Evolutionary conservation across 2,329 filamentous ascomycete species (phyloP), one percentile per base, ranked within the genome.

Genomic region (Fusarium kyushuense): DNA sequence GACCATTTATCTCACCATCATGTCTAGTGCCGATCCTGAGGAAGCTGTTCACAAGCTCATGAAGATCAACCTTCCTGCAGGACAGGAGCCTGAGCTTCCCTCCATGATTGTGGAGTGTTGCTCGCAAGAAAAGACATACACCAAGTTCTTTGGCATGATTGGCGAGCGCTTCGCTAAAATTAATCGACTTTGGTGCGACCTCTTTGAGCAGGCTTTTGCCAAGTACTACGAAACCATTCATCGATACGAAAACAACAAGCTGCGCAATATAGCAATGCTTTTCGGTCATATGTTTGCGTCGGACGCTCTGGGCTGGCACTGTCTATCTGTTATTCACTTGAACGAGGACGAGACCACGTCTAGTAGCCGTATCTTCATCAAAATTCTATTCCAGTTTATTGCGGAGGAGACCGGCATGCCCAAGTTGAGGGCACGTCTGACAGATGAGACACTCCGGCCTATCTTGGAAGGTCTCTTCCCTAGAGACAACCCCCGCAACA

Each of bases 151-250:
- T 75, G 96, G 96, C 14, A 83, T 97, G 68, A 94, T 98, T 57
- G 96, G 92, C 32, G 96, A 99, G 81, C 89, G 95, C 25, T 97
- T 99, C 79, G 93, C 94, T 75, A 97, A 97, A 80, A 89, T 99
- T 75, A 98, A 98, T 79, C 89, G 96, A 23, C 86, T 97, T 51
- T 99, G 96, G 96, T 92, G 89, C 29, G 93, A 96, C 67, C 86
- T 98, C 8, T 98, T 98, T 70, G 94, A 98, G 79, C 88, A 93
- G 70, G 88, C 91, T 23, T 99, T 99, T 78, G 87, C 87, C 64
- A 94, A 94, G 74, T 97, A 98, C 80, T 99, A 97, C 84, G 93
- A 96, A 65, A 98, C 94, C 0, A 98, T 98, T 65, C 96, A 99
- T 79, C 92, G 96, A 17, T 97, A 96, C 78, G 96, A 98, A 78